phyloP scores from a whole-genome alignment of 2,329 filamentous ascomycete genomes.

The Aureobasidium pullulans region DNA sequence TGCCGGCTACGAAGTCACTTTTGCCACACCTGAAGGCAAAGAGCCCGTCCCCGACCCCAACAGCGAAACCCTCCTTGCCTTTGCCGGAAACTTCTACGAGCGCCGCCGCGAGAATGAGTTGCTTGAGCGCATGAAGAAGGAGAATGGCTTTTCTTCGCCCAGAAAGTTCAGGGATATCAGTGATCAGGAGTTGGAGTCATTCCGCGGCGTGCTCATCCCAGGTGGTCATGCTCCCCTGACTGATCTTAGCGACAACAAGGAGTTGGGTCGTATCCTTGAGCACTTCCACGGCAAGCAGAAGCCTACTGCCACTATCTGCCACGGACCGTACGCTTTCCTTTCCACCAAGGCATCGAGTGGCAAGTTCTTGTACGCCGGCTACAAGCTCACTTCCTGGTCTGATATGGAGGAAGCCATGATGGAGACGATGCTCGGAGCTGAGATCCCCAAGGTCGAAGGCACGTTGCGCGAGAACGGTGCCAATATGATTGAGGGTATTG shows the following conservation, averaged over 20 bases:
- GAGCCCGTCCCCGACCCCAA: conserved; percentile 37
- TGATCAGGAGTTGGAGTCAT: conserved; percentile 34
- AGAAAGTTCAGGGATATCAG: conserved; percentile 32
- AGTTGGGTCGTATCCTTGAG: conserved; percentile 36
- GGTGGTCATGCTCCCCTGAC: conserved; percentile 39
- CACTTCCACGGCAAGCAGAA: conserved; percentile 36
- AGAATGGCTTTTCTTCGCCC: conserved; percentile 36
- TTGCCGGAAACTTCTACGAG: conserved; percentile 41
- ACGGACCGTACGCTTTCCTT: conserved; percentile 40
- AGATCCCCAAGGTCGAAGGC: conserved; percentile 37
- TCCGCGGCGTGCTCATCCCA: conserved; percentile 38
- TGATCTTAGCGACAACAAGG: conserved; percentile 35
- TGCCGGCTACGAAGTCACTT: conserved; percentile 36
- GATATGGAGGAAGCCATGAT: conserved; percentile 40
- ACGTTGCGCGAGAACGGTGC: conserved; percentile 34
- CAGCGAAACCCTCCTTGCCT: conserved; percentile 35
- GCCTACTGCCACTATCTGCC: conserved; percentile 40
- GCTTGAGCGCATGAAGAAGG: conserved; percentile 38
- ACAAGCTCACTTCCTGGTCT: conserved; percentile 39
- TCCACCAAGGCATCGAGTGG: conserved; percentile 32
- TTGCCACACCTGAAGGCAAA: conserved; percentile 38
- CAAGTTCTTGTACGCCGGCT: conserved; percentile 39
- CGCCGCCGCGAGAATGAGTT: conserved; percentile 34
- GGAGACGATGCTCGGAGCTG: conserved; percentile 37
- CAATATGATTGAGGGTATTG: conserved; percentile 36